Conservation (phyloP, 1,284 basidiomycete species). For the Papiliotrema terrestris region DNA sequence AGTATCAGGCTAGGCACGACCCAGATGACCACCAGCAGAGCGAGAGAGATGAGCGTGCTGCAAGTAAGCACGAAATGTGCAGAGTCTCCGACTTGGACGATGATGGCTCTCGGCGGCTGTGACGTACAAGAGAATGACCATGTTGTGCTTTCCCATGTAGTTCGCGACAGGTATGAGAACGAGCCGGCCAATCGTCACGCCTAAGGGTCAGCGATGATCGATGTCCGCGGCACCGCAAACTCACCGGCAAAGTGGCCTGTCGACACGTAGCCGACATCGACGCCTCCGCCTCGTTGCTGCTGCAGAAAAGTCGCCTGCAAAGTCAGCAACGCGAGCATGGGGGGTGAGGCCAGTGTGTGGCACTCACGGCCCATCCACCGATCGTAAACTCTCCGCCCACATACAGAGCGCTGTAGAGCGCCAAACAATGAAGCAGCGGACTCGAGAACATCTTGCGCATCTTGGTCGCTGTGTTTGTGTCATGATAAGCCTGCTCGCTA, state of each 20-base stretch:
- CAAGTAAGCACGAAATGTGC: neutral
- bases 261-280: constrained; percentile 36
- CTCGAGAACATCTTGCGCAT: constrained; percentile 34
- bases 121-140: constrained; percentile 39
- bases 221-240: too few species aligned
- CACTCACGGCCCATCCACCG: constrained; percentile 38
- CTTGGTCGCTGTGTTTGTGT: constrained; percentile 24
- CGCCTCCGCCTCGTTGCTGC: constrained; percentile 32
- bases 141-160: constrained; percentile 30
- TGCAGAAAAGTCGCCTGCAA: constrained; percentile 35
- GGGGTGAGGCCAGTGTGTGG: too few species aligned
- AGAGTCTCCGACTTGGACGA: neutral
- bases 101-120: neutral
- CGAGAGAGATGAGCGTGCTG: constrained; percentile 33
- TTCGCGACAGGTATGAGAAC: constrained; percentile 40
- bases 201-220: too few species aligned
- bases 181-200: constrained; percentile 37
- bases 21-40: constrained; percentile 62
- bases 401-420: constrained; percentile 37
- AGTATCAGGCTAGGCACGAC: constrained; percentile 59
- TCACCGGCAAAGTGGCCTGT: constrained; percentile 39
- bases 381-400: constrained; percentile 41
- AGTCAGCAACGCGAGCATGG: too few species aligned
- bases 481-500: neutral
- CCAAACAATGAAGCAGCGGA: constrained; percentile 31